Evolutionary conservation across 345 rosid species (phyloP).

Genomic region (Rhizophora mangle): DNA sequence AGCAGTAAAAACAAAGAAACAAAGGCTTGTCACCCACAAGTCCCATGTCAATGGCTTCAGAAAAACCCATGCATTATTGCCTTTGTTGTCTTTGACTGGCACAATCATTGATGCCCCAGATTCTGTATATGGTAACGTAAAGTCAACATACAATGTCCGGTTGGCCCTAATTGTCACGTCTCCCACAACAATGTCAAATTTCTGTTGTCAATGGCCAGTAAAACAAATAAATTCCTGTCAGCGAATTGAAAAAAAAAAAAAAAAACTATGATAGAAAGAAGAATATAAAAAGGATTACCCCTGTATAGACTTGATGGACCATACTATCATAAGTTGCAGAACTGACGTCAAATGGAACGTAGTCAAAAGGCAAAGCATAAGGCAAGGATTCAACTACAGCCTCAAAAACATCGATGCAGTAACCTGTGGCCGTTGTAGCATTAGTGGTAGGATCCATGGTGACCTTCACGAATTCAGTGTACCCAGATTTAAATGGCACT

Average conservation of each 20-base stretch:
- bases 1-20: not conserved
- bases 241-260: not conserved
- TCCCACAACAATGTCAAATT: not conserved
- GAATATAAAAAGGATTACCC: conserved; percentile 1
- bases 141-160: not conserved
- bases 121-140: not conserved
- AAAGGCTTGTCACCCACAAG: not conserved
- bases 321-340: conserved; percentile 27
- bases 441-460: conserved; percentile 3
- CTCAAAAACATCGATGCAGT: conserved; percentile 35
- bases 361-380: conserved; percentile 16
- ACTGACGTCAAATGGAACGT: conserved; percentile 9
- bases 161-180: not conserved
- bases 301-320: conserved; percentile 6
- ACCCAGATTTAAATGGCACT: conserved; percentile 32
- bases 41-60: not conserved
- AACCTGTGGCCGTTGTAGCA: conserved; percentile 16
- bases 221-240: not conserved
- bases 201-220: not conserved
- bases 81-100: not conserved
- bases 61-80: not conserved
- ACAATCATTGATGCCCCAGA: not conserved
- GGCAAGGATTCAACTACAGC: conserved; percentile 30
- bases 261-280: not conserved
- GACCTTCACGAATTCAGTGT: conserved; percentile 30